Percentiles rank a stretch among this genome's conserved stretches.
Conservation (phyloP, 345 rosid species). For the Melaleuca alternifolia region DNA sequence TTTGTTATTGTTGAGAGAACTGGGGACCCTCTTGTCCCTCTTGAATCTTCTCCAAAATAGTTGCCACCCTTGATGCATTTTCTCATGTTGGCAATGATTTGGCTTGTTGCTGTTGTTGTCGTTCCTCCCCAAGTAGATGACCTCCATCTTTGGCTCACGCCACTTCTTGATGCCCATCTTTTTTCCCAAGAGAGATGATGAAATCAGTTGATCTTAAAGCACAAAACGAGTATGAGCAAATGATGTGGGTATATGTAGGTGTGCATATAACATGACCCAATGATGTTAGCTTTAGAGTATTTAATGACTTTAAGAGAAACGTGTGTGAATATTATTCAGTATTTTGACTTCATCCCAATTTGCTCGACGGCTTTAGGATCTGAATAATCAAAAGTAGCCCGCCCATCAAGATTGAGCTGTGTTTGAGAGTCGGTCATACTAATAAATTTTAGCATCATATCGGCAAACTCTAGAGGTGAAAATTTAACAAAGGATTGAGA, state of each 20-base stretch:
- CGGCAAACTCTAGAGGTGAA: neutral
- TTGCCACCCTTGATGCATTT: constrained; percentile 5
- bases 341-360: neutral
- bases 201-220: neutral
- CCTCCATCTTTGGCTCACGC: neutral
- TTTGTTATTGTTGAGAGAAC: neutral
- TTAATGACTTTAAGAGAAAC: neutral
- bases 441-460: neutral
- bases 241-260: neutral
- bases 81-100: neutral
- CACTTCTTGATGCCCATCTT: neutral
- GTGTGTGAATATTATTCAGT: neutral
- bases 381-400: neutral
- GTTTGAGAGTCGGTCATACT: neutral
- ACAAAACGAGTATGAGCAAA: neutral
- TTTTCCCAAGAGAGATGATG: neutral
- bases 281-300: neutral
- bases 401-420: neutral
- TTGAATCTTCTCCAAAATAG: constrained; percentile 28
- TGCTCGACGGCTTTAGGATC: neutral
- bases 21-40: constrained; percentile 11
- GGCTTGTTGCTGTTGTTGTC: neutral
- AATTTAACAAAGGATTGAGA: neutral
- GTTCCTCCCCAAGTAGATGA: neutral
- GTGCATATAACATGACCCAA: neutral